Evolutionary conservation across 2,329 filamentous ascomycete genomes (phyloP).

Genomic region (Claviceps sp.): DNA sequence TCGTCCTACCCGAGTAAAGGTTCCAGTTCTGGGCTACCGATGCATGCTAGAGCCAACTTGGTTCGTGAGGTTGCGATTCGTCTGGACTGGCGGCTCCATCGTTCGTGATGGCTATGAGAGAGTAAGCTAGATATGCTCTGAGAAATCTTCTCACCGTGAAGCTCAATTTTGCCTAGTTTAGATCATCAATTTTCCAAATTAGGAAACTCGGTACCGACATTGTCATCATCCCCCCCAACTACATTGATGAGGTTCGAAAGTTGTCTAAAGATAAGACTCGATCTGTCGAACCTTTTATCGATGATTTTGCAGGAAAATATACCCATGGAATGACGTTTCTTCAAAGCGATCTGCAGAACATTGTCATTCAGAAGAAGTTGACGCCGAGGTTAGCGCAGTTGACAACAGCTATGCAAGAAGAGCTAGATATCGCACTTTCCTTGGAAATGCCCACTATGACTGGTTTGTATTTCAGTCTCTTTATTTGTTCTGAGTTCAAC

Average conservation of each 20-base stretch:
- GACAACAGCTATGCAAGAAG: neutral
- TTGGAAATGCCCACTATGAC: neutral
- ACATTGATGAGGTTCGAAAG: neutral
- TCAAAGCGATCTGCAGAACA: neutral
- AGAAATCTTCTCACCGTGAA: too few relatives aligned
- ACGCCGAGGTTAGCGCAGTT: neutral
- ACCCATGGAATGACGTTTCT: neutral
- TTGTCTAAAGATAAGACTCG: neutral
- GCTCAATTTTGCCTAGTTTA: neutral
- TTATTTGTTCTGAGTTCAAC: too few relatives aligned
- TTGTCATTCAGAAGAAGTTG: neutral
- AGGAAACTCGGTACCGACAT: neutral
- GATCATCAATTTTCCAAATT: neutral
- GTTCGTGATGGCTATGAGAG: neutral
- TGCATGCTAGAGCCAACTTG: neutral
- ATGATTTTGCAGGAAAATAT: neutral
- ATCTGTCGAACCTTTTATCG: neutral
- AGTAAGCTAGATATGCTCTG: neutral
- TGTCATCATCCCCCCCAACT: neutral
- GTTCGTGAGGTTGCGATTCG: neutral
- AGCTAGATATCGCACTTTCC: neutral
- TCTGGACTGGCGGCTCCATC: neutral
- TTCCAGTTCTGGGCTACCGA: neutral
- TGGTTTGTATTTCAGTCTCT: neutral
- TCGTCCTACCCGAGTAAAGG: neutral